Evolutionary conservation across 345 rosid genomes (phyloP), one percentile per base, ranked within the genome.

Genomic region (Gynandropsis gynandra): DNA sequence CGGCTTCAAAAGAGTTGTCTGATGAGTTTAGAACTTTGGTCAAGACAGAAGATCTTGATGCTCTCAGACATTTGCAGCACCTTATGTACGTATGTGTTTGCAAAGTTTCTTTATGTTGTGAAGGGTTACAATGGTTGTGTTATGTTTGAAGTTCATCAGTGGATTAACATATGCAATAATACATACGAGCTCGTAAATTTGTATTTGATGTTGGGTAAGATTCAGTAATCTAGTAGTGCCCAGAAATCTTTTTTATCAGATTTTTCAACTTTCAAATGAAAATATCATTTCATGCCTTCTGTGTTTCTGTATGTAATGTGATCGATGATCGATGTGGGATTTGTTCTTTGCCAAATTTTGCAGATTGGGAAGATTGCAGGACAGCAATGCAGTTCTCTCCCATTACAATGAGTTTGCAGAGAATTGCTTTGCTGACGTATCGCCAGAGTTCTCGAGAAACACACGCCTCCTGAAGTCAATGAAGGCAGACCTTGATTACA

Each of bases 341-440:
- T 2, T 10, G 0, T 61, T 13, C 7, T 59, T 31, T 1, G 31
- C 10, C 14, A 8, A 34, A 24, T 66, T 44, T 70, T 56, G 47
- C 75, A 92, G 98, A 69, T 65, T 87, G 67, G 98, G 98, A 58
- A 84, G 98, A 72, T 59, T 87, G 64, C 98, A 92, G 67, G 98
- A 92, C 59, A 92, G 95, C 74, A 85, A 82, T 33, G 93, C 96
- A 0, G 98, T 92, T 34, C 74, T 92, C 21, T 68, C 93, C 16
- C 97, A 92, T 70, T 87, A 85, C 62, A 92, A 85, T 13, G 88
- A 87, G 39, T 85, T 74, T 58, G 84, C 93, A 1, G 97, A 87
- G 85, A 64, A 81, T 50, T 87, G 89, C 49, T 82, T 85, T 29
- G 59, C 67, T 8, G 95, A 92, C 65, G 84, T 85, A 52, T 81